phyloP scores from a whole-genome alignment of 345 rosid genomes.

The Geranium rotundifolium region DNA sequence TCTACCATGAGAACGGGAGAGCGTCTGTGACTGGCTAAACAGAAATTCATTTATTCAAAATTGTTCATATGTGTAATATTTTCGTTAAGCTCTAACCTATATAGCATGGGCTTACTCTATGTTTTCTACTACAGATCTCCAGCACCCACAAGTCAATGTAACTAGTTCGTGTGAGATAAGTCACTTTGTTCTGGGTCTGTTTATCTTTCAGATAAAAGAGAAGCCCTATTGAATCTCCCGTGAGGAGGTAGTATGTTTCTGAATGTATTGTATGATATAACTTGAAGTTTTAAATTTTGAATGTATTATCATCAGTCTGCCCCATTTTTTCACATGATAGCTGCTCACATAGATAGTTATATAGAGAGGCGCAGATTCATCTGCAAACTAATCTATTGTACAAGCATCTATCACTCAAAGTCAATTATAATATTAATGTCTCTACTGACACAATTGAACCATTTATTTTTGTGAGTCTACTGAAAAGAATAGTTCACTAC shows the following conservation, averaged over 20 bases:
- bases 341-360: not conserved
- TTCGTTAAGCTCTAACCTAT: conserved; percentile 28
- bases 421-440: no score
- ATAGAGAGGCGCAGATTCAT: no score
- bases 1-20: conserved; percentile 31
- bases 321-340: not conserved
- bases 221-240: not conserved
- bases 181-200: not conserved
- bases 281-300: not conserved
- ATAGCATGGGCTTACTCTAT: conserved; percentile 26
- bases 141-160: conserved; percentile 1
- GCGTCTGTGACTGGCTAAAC: conserved; percentile 34
- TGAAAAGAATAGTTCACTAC: not conserved
- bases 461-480: no score
- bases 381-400: no score
- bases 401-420: no score
- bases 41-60: conserved; percentile 43
- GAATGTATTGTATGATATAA: not conserved
- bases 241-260: not conserved
- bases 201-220: conserved; percentile 1
- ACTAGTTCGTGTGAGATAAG: conserved; percentile 15
- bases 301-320: not conserved
- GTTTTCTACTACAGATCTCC: conserved; percentile 15
- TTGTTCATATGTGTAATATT: conserved; percentile 10
- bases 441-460: no score